Conservation (phyloP, 1,284 basidiomycete genomes). For the Cerioporus squamosus region DNA sequence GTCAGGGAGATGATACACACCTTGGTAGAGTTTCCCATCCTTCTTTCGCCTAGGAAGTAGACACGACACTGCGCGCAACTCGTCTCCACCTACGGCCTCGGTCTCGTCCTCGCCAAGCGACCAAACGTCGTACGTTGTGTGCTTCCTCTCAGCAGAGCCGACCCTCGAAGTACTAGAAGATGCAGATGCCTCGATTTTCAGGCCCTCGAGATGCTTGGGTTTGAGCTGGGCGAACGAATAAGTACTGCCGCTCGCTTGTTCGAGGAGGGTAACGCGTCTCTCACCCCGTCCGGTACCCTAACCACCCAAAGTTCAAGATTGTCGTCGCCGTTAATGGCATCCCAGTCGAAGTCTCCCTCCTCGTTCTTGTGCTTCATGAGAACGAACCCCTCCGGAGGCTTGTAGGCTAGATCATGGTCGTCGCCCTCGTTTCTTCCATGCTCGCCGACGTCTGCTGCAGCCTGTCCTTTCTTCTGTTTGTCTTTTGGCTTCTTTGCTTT, state of each 20-base stretch:
- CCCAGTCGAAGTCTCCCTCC: constrained; percentile 68
- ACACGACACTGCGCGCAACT: constrained; percentile 61
- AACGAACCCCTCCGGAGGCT: constrained; percentile 54
- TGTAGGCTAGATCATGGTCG: constrained; percentile 56
- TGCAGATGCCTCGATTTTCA: constrained; percentile 49
- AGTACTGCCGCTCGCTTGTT: background rate
- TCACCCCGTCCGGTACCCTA: constrained; percentile 66
- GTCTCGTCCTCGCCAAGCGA: constrained; percentile 50
- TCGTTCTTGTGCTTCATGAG: constrained; percentile 49
- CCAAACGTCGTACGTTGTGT: constrained; percentile 65
- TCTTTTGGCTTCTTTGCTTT: constrained; percentile 23
- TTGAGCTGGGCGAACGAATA: constrained; percentile 56
- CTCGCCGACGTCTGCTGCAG: constrained; percentile 17
- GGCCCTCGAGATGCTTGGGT: constrained; percentile 58
- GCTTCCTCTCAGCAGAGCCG: constrained; percentile 56
- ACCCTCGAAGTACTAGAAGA: constrained; percentile 40
- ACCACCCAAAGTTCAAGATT: constrained; percentile 73
- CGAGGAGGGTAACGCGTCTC: constrained; percentile 29
- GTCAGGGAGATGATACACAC: constrained; percentile 39
- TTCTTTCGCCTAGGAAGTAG: constrained; percentile 66
- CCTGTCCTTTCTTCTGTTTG: constrained; percentile 20
- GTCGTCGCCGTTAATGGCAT: constrained; percentile 57
- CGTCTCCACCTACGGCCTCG: constrained; percentile 57
- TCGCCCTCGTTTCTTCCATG: constrained; percentile 52
- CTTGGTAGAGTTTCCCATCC: constrained; percentile 59